Evolutionary conservation across 73 alveolate species (phyloP).

Genomic region (Stentor coeruleus): DNA sequence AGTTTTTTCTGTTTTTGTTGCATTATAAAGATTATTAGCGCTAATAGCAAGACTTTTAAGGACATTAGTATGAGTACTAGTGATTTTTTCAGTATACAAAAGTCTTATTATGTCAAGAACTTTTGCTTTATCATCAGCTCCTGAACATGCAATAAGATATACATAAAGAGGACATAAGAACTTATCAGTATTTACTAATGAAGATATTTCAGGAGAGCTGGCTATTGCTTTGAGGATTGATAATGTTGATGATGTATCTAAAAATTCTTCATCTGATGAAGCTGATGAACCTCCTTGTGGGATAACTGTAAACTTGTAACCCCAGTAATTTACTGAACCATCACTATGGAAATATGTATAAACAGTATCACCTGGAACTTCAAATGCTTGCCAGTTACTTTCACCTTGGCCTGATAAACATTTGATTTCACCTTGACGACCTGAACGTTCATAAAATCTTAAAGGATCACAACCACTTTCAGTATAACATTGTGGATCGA

Average conservation of each 20-base stretch:
- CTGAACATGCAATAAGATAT: no score
- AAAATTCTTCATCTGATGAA: neutral
- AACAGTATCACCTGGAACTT: constrained; percentile 30
- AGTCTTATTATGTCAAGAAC: neutral
- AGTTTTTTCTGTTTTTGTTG: neutral
- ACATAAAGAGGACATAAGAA: neutral
- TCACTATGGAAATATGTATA: constrained; percentile 28
- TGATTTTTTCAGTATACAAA: no score
- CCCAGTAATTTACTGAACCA: constrained; percentile 29
- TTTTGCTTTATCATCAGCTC: neutral
- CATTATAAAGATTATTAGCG: neutral
- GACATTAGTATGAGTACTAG: neutral
- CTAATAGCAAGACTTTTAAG: neutral
- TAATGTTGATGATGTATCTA: neutral
- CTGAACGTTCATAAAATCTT: constrained; percentile 9
- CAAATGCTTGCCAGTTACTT: constrained; percentile 15
- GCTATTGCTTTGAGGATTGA: neutral
- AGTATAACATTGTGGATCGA: constrained; percentile 30
- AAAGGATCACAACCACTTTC: constrained; percentile 27
- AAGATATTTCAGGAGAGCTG: neutral
- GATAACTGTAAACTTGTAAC: constrained; percentile 26
- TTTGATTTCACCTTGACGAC: constrained; percentile 23
- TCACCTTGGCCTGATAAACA: constrained; percentile 23
- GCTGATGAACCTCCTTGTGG: constrained; percentile 12
- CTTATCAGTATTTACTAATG: neutral